Conservation (phyloP, 768 basidiomycete species). For the Amanita brunnescens region DNA sequence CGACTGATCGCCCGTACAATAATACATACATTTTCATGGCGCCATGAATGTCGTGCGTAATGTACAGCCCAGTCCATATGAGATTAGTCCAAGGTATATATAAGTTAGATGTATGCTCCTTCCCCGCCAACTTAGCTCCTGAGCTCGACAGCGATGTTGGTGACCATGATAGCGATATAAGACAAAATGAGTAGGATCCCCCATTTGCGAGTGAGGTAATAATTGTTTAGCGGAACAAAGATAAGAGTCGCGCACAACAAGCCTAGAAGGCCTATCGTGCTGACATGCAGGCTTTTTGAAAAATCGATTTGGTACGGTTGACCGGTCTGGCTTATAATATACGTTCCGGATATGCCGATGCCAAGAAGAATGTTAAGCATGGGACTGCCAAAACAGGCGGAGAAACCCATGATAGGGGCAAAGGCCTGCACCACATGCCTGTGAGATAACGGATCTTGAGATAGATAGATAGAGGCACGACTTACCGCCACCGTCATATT, state of each 20-base stretch:
- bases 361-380: conserved; percentile 91
- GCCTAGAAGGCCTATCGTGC: conserved; percentile 69
- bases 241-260: conserved; percentile 71
- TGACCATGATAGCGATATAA: conserved; percentile 69
- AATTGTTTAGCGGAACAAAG: conserved; percentile 80
- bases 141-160: conserved; percentile 76
- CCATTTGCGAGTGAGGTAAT: conserved; percentile 73
- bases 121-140: conserved; percentile 13
- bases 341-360: conserved; percentile 85
- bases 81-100: conserved; percentile 4
- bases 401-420: conserved; percentile 91
- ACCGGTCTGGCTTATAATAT: conserved; percentile 59
- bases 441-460: background rate
- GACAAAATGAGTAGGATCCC: conserved; percentile 68
- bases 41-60: background rate
- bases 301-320: conserved; percentile 69
- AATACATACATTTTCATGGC: background rate
- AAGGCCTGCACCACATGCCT: conserved; percentile 54
- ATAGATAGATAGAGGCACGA: conserved; percentile 8
- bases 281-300: conserved; percentile 78
- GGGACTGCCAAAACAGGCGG: conserved; percentile 89
- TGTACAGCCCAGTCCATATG: background rate
- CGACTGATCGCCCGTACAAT: background rate
- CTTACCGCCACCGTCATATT: conserved; percentile 90
- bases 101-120: conserved; percentile 3